A percentile compares a stretch with the other conserved stretches of the same genome.
Evolutionary conservation across 768 basidiomycete genomes (phyloP).

Genomic region (Leccinum uliginosum): DNA sequence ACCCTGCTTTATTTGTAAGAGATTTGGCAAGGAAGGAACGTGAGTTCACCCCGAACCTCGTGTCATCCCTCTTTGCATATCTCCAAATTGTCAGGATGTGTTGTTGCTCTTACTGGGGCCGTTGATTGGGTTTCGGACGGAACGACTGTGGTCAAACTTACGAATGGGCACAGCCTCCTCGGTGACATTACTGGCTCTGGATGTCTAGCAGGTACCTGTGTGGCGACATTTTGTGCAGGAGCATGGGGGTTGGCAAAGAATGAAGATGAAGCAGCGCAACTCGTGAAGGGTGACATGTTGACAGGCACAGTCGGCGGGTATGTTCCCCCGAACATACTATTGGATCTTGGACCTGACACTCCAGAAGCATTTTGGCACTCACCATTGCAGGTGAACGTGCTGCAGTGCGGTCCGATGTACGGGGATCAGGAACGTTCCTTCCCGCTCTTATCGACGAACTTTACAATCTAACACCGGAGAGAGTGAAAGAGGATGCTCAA

Average conservation of each 20-base stretch:
- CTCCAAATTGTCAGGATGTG: constrained; percentile 49
- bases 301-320: constrained; percentile 75
- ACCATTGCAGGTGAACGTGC: constrained; percentile 62
- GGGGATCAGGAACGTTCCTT: constrained; percentile 62
- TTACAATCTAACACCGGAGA: constrained; percentile 39
- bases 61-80: neutral
- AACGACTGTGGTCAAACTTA: constrained; percentile 54
- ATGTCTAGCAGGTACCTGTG: constrained; percentile 73
- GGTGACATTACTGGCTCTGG: constrained; percentile 87
- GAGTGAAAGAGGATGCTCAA: constrained; percentile 27
- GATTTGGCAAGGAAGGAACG: constrained; percentile 70
- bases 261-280: constrained; percentile 31
- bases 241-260: constrained; percentile 39
- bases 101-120: constrained; percentile 77
- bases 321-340: constrained; percentile 17
- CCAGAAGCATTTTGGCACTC: constrained; percentile 47
- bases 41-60: constrained; percentile 33
- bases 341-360: constrained; percentile 3
- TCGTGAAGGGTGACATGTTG: constrained; percentile 78
- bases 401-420: constrained; percentile 45
- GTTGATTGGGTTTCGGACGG: constrained; percentile 88
- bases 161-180: constrained; percentile 72
- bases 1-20: constrained; percentile 69
- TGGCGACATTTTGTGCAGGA: constrained; percentile 79
- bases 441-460: constrained; percentile 64